Evolutionary conservation across 805 yeast species (phyloP), one percentile per base, ranked within the genome.

Genomic region (Lipomyces mesembrius): DNA sequence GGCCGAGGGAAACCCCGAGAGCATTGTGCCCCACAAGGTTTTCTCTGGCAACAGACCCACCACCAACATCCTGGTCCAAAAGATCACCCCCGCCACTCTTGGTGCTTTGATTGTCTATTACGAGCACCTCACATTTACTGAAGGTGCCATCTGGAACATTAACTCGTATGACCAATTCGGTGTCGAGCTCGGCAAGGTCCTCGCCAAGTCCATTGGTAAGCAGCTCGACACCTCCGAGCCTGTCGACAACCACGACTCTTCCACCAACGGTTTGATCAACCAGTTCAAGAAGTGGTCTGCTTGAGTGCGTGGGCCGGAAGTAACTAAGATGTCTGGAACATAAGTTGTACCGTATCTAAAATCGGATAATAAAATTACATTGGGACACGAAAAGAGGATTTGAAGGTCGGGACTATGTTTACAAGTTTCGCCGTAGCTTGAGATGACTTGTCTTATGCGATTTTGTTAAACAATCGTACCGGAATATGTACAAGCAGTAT

Each of bases 91-190:
- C 66, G 98, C 97, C 60, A 82, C 97, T 63, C 86, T 95, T 73
- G 99, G 99, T 83, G 87, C 98, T 57, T 85, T 95, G 81, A 95
- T 95, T 79, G 98, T 97, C 57, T 95, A 95, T 87, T 95, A 95
- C 84, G 99, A 95, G 83, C 97, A 92, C 79, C 86, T 92, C 68
- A 94, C 98, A 54, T 95, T 95, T 82, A 93, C 93, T 67, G 99
- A 95, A 83, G 99, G 99, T 83, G 99, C 99, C 66, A 82, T 95
- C 77, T 94, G 99, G 99, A 95, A 96, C 87, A 93, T 95, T 84
- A 95, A 95, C 88, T 94, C 98, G 22, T 95, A 92, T 79, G 99
- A 95, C 84, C 99, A 95, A 85, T 95, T 98, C 97, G 99, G 99
- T 82, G 99, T 95, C 76, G 99, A 95, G 84, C 90, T 95, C 75